Percentiles rank a stretch among this genome's conserved stretches.
These are phyloP conservation scores for Syzygium grande DNA, from an alignment of 345 rosid species.

Conservation along the genomic window DNA sequence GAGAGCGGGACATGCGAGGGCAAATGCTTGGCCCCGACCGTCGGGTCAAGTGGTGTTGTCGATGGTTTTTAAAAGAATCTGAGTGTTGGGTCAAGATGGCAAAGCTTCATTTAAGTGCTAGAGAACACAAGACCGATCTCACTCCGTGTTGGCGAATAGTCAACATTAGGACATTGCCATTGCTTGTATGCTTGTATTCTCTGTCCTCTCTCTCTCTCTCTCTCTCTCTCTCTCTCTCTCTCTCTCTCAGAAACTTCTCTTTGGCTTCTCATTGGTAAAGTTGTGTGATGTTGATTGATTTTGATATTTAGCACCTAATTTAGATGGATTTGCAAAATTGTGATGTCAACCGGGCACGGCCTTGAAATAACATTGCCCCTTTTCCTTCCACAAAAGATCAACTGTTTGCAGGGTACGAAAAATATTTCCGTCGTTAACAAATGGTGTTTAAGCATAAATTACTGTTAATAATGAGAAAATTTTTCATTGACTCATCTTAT, in stretches of 20 bases:
- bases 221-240: background rate
- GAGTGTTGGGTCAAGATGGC: background rate
- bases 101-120: background rate
- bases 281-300: background rate
- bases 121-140: background rate
- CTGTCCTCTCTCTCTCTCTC: background rate
- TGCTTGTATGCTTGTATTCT: background rate
- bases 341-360: background rate
- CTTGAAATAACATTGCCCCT: background rate
- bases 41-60: background rate
- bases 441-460: background rate
- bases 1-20: too few species aligned
- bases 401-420: background rate
- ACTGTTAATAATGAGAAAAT: background rate
- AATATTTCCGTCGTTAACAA: accelerated
- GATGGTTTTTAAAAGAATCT: background rate
- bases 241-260: background rate
- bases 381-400: background rate
- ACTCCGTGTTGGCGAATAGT: background rate
- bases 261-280: background rate
- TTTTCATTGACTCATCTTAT: background rate
- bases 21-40: background rate
- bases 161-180: background rate
- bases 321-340: background rate
- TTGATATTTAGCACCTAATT: background rate